phyloP scores from a whole-genome alignment of 306 rosid species.

The Lablab purpureus region DNA sequence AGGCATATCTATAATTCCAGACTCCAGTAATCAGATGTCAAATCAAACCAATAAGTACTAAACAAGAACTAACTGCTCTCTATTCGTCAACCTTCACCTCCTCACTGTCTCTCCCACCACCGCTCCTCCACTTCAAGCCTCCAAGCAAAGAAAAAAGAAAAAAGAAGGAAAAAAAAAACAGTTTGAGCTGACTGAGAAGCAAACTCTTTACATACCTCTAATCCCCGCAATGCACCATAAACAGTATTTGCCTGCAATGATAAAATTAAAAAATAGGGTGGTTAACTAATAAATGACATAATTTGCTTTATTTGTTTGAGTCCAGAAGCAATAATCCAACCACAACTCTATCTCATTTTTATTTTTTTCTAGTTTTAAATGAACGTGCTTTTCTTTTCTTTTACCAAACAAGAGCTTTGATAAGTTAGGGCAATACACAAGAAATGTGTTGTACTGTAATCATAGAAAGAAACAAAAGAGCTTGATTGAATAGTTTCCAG shows the following conservation, averaged over 20 bases:
- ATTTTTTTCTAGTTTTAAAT: background rate
- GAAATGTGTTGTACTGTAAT: background rate
- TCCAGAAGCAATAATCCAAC: background rate
- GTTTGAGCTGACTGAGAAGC: conserved; percentile 23
- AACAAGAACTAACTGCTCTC: conserved; percentile 31
- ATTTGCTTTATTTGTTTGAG: conserved; percentile 29
- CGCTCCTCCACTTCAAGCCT: conserved; percentile 10
- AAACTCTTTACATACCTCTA: conserved; percentile 54
- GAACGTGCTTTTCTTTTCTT: background rate
- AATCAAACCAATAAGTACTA: conserved; percentile 16
- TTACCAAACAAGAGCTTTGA: background rate
- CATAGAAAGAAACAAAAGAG: conserved; percentile 19
- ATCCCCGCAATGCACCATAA: conserved; percentile 61
- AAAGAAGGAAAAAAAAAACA: background rate
- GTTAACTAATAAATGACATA: conserved; percentile 12
- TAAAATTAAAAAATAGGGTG: conserved; percentile 34
- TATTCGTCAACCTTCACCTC: conserved; percentile 30
- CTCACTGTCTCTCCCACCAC: conserved; percentile 5
- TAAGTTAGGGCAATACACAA: background rate
- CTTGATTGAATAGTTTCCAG: background rate
- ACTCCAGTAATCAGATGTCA: conserved; percentile 23
- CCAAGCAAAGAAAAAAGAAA: background rate
- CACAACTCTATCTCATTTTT: conserved; percentile 17
- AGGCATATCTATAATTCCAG: conserved; percentile 10
- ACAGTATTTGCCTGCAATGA: conserved; percentile 58